A percentile compares a stretch with the other conserved stretches of the same genome.
Conservation (phyloP, 495 filamentous ascomycete genomes). For the Penicillium cataractarum region DNA sequence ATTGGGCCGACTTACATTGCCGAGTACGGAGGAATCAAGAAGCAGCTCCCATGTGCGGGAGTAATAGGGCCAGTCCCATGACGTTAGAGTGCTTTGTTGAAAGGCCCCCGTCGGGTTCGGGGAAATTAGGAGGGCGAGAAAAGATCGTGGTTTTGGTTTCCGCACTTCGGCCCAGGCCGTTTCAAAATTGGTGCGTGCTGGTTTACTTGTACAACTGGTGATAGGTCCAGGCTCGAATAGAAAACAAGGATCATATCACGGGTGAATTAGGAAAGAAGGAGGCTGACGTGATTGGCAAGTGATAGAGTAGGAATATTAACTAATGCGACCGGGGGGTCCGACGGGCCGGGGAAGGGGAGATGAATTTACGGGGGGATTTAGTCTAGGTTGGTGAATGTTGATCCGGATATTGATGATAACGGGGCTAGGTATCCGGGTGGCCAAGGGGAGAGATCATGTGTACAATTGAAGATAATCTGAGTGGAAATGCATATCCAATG, state of each 20-base stretch:
- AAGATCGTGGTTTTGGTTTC: too few relatives aligned
- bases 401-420: constrained; percentile 21
- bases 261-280: constrained; percentile 31
- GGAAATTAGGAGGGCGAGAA: constrained; percentile 38
- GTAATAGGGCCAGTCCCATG: constrained; percentile 16
- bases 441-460: background rate
- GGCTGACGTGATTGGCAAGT: constrained; percentile 20
- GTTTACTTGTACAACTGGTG: constrained; percentile 18
- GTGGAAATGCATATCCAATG: too few relatives aligned
- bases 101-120: constrained; percentile 19
- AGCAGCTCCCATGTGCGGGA: background rate
- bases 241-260: constrained; percentile 24
- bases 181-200: constrained; percentile 20
- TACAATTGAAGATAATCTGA: constrained; percentile 2
- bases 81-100: constrained; percentile 16
- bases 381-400: constrained; percentile 25
- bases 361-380: background rate
- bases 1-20: constrained; percentile 3
- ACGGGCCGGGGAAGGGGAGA: background rate
- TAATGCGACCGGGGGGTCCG: constrained; percentile 6
- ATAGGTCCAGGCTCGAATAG: constrained; percentile 23
- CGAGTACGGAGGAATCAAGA: background rate
- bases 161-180: constrained; percentile 26
- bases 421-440: constrained; percentile 8
- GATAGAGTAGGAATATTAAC: background rate